Evolutionary conservation across 305 asterid genomes (phyloP).

Genomic region (Fraxinus platypoda): DNA sequence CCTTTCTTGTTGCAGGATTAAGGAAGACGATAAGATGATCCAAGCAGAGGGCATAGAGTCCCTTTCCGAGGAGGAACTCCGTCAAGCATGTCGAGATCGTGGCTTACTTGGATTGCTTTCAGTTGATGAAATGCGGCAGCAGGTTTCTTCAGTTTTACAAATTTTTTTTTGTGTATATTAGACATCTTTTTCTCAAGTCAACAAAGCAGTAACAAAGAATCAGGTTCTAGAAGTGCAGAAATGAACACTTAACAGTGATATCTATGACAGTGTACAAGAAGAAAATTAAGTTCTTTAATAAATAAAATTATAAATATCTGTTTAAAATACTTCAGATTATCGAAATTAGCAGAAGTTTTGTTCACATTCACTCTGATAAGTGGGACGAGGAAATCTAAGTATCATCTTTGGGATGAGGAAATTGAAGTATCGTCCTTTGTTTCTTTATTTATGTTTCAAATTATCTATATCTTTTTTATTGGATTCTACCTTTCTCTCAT

Average conservation of each 20-base stretch:
- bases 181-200: background rate
- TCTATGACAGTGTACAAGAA: background rate
- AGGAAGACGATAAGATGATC: slow-evolving; percentile 87
- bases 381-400: background rate
- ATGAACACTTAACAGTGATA: background rate
- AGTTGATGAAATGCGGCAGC: slow-evolving; percentile 88
- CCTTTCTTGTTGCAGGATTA: slow-evolving; percentile 59
- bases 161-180: slow-evolving; percentile 11
- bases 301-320: background rate
- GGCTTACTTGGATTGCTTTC: slow-evolving; percentile 94
- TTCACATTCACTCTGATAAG: background rate
- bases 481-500: slow-evolving; percentile 5
- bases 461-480: background rate
- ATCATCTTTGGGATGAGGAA: background rate
- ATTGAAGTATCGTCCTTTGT: background rate
- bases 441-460: background rate
- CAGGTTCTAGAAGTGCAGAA: background rate
- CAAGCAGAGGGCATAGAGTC: slow-evolving; percentile 89
- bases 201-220: background rate
- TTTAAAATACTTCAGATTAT: background rate
- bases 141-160: slow-evolving; percentile 38
- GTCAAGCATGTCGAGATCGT: slow-evolving; percentile 93
- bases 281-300: background rate
- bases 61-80: slow-evolving; percentile 94
- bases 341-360: background rate